Base-by-base conservation (phyloP, 805 yeast genomes). In the Candida anglica region DNA sequence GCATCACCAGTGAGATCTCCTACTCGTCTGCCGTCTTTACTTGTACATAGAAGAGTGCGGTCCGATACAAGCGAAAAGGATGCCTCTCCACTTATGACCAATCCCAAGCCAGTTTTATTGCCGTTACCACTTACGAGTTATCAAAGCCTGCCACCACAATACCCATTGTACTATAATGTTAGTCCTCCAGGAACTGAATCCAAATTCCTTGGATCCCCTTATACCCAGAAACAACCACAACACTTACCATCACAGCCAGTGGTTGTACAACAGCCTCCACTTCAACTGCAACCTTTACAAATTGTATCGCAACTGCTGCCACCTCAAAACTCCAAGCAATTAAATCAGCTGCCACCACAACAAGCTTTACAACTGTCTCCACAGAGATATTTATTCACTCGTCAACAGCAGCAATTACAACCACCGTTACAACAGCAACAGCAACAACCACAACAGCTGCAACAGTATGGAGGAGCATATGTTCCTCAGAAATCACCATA, bases 1-100 rank as follows among this genome's bases (percentile, higher is more conserved):
- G 37, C 30, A 19, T 59, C 65, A 6, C 65, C 63, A 2, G 34
- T 42, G 6, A 46, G 59, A 26, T 57, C 65, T 3, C 63, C 65
- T 4, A 49, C 42, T 18, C 52, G 48, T 32, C 59, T 54, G 50
- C 66, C 64, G 2, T 30, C 33, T 8, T 28, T 39, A 2, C 24
- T 24, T 11, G 19, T 32, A 2, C 58, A 56, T 33, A 46, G 50
- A 33, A 44, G 60, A 30, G 45, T 45, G 3, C 40, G 41, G 15
- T 51, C 60, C 4, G 60, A 52, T 23, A 47, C 49, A 13, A 52
- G 53, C 33, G 58, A 48, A 13, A 41, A 22, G 8, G 27, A 22
- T 23, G 11, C 5, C 14, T 32, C 34, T 4, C 34, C 34, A 4
- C 18, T 24, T 3, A 3, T 32, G 15, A 18, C 15, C 28, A 32